A percentile compares a stretch with the other conserved stretches of the same genome.
phyloP scores from a whole-genome alignment of 2,329 filamentous ascomycete species.

The Stagonosporopsis chrysanthemi region DNA sequence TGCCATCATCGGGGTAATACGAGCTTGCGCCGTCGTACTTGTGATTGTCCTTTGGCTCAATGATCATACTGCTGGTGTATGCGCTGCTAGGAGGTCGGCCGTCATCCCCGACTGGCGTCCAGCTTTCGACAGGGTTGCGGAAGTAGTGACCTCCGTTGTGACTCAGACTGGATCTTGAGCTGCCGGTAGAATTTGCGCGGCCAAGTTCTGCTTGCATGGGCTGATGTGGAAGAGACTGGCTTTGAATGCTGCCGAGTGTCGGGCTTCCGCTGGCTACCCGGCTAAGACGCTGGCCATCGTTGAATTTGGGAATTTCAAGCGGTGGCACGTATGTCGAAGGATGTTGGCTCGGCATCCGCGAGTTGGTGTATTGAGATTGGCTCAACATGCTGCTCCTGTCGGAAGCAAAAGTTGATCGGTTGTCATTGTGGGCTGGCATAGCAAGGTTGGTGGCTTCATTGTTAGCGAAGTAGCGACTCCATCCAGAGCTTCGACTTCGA shows the following conservation, averaged over 20 bases:
- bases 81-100: conserved; percentile 52
- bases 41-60: conserved; percentile 51
- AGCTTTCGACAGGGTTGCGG: conserved; percentile 43
- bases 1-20: conserved; percentile 45
- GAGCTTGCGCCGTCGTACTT: conserved; percentile 63
- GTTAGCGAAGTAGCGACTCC: conserved; percentile 80
- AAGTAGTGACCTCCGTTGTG: conserved; percentile 42
- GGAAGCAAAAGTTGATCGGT: conserved; percentile 49
- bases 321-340: conserved; percentile 76
- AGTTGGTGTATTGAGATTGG: conserved; percentile 60
- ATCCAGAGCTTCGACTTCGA: conserved; percentile 68
- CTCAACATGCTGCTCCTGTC: conserved; percentile 50
- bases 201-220: conserved; percentile 50
- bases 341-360: conserved; percentile 61
- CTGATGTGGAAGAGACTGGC: conserved; percentile 49
- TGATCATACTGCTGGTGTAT: conserved; percentile 53
- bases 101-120: conserved; percentile 46
- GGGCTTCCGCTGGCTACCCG: conserved; percentile 74
- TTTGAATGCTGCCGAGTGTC: conserved; percentile 66
- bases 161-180: conserved; percentile 43
- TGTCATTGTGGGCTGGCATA: conserved; percentile 69
- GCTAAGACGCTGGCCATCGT: conserved; percentile 68
- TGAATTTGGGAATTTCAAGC: conserved; percentile 58
- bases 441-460: conserved; percentile 66
- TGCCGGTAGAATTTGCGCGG: conserved; percentile 48